These are phyloP conservation scores for Marasmius fiardii DNA, from an alignment of 1,284 basidiomycete species.

Conservation along the genomic window DNA sequence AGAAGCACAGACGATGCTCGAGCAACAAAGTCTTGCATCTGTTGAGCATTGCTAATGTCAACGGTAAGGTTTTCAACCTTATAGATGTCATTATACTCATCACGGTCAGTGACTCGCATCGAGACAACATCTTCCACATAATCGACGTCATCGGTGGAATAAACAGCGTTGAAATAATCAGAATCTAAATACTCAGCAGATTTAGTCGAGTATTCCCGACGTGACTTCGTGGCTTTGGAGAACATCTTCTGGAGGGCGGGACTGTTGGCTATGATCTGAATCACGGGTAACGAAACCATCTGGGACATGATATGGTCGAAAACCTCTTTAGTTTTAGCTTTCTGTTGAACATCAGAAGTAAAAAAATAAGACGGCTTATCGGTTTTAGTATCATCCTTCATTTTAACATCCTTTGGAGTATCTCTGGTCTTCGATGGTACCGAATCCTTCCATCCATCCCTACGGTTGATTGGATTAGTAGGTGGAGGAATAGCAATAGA, in stretches of 20 bases:
- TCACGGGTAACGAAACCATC: background rate
- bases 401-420: background rate
- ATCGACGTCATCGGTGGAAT: background rate
- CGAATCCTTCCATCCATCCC: slow-evolving; percentile 7
- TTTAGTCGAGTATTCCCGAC: background rate
- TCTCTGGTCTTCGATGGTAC: background rate
- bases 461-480: slow-evolving; percentile 6
- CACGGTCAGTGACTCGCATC: background rate
- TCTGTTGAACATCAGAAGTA: slow-evolving; percentile 6
- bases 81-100: background rate
- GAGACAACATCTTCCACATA: background rate
- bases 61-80: background rate
- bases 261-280: background rate
- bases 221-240: background rate
- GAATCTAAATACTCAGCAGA: background rate
- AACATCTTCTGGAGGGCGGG: slow-evolving; percentile 3
- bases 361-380: background rate
- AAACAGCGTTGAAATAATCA: background rate
- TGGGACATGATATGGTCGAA: background rate
- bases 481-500: slow-evolving; percentile 2
- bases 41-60: background rate
- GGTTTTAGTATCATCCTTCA: background rate
- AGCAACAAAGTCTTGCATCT: background rate
- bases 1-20: background rate
- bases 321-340: background rate